Evolutionary conservation across 2,329 filamentous ascomycete species (phyloP).

Genomic region (Phaeosphaeria sp.): DNA sequence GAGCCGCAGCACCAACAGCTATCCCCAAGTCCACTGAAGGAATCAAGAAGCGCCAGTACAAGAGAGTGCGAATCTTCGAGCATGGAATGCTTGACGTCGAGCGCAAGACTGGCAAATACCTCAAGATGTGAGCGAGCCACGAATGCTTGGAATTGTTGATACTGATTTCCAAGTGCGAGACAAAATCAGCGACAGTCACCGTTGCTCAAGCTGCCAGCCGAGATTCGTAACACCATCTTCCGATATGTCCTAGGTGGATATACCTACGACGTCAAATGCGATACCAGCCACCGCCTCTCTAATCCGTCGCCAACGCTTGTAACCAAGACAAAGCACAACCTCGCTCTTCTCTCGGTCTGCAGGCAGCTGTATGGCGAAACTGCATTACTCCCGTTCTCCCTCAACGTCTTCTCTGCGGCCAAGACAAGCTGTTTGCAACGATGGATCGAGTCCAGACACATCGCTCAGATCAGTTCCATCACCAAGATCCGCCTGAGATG

Average conservation of each 20-base stretch:
- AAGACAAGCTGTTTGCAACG: too few relatives aligned
- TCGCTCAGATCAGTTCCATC: too few relatives aligned
- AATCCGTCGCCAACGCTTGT: too few relatives aligned
- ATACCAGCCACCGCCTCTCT: too few relatives aligned
- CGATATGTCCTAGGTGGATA: constrained; percentile 1
- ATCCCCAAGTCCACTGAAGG: neutral
- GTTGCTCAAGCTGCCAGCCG: constrained; percentile 9
- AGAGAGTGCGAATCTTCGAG: constrained; percentile 2
- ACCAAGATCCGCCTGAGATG: too few relatives aligned
- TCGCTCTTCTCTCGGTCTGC: constrained; percentile 6
- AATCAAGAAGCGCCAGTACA: neutral
- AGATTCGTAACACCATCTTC: constrained; percentile 13
- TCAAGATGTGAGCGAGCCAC: constrained; percentile 7
- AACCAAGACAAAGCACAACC: neutral
- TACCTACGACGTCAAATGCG: constrained; percentile 1
- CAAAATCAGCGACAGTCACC: constrained; percentile 9
- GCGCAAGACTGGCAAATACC: constrained; percentile 6
- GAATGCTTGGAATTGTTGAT: neutral
- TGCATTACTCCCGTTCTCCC: neutral
- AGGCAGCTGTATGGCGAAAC: constrained; percentile 12
- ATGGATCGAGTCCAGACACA: too few relatives aligned
- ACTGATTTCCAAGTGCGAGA: neutral
- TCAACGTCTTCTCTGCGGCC: too few relatives aligned
- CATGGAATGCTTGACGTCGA: constrained; percentile 9
- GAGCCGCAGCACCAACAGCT: neutral